Evolutionary conservation across 495 filamentous ascomycete genomes (phyloP), one percentile per base, ranked within the genome.

Genomic region (Lepidopterella palustris): DNA sequence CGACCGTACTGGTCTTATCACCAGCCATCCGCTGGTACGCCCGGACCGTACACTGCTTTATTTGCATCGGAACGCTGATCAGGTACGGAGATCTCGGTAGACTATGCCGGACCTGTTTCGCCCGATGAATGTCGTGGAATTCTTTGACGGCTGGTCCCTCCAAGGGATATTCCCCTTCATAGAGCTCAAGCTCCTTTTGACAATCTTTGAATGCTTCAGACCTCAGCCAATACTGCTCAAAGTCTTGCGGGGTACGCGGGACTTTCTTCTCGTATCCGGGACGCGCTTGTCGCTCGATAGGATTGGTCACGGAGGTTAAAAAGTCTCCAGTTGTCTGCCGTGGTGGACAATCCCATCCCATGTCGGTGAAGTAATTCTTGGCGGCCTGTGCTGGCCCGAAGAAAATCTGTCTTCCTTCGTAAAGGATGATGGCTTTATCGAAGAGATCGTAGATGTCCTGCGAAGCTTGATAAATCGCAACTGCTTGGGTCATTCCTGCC

Each of bases 391-490:
- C 80, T 11, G 71, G 74, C 3, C 88, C 88, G 59, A 91, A 92
- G 72, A 84, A 92, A 59, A 93, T 92, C 66, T 92, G 87, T 28
- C 86, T 82, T 24, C 88, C 88, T 68, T 91, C 87, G 64, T 92
- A 92, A 11, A 92, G 73, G 10, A 92, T 82, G 24, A 83, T 78
- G 15, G 81, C 87, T 73, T 91, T 92, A 72, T 92, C 87, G 61
- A 92, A 92, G 5, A 79, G 57, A 56, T 61, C 42, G 60, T 91
- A 92, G 23, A 87, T 85, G 35, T 76, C 78, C 67, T 95, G 87
- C 27, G 85, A 84, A 0, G 88, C 87, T 66, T 95, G 90, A 70
- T 95, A 93, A 62, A 93, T 87, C 6, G 89, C 87, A n/a, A 93
- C 87, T 48, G 82, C 76, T 26, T 84, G 81, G 9, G 87, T 87